A percentile compares a stretch with the other conserved stretches of the same genome.
These are phyloP conservation scores for Diaporthe aspalathi DNA, from an alignment of 2,329 filamentous ascomycete species.

Conservation along the genomic window DNA sequence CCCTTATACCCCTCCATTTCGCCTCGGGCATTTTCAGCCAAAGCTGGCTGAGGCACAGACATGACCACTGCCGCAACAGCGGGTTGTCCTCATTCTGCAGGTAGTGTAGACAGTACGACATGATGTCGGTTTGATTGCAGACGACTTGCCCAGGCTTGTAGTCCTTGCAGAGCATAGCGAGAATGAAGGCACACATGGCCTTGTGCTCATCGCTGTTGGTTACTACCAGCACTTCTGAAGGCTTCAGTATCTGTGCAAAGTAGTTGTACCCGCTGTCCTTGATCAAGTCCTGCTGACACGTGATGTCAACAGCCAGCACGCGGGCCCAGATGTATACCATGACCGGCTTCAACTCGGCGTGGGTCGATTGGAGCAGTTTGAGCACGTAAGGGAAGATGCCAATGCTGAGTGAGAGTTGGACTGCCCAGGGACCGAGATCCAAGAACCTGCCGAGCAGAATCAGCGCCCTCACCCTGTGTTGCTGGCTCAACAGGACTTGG, in stretches of 20 bases:
- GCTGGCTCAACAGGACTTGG: slow-evolving; percentile 94
- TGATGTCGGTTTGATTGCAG: slow-evolving; percentile 89
- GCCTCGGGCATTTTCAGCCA: slow-evolving; percentile 93
- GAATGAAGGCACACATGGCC: slow-evolving; percentile 96
- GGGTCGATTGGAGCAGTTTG: slow-evolving; percentile 94
- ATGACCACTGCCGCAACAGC: slow-evolving; percentile 93
- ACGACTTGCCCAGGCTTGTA: slow-evolving; percentile 93
- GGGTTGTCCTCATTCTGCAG: slow-evolving; percentile 88
- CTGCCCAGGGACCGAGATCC: slow-evolving; percentile 96
- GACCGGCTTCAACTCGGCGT: slow-evolving; percentile 92
- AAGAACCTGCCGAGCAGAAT: slow-evolving; percentile 94
- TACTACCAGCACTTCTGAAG: slow-evolving; percentile 83
- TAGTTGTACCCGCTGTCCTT: slow-evolving; percentile 98
- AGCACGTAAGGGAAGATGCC: slow-evolving; percentile 99
- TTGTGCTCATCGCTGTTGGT: slow-evolving; percentile 93
- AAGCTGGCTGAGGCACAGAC: slow-evolving; percentile 92
- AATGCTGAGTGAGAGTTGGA: slow-evolving; percentile 97
- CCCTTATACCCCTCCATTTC: slow-evolving; percentile 94
- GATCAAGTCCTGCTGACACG: slow-evolving; percentile 91
- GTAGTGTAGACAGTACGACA: slow-evolving; percentile 87
- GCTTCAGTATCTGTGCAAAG: slow-evolving; percentile 92
- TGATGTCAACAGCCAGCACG: slow-evolving; percentile 93
- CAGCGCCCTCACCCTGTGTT: slow-evolving; percentile 89
- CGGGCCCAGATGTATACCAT: slow-evolving; percentile 99
- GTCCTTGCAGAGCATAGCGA: slow-evolving; percentile 96